Percentiles rank a stretch among this genome's conserved stretches.
These are phyloP conservation scores for Globisporangium orthogonon DNA, from an alignment of 352 stramenopile genomes.

Conservation along the genomic window DNA sequence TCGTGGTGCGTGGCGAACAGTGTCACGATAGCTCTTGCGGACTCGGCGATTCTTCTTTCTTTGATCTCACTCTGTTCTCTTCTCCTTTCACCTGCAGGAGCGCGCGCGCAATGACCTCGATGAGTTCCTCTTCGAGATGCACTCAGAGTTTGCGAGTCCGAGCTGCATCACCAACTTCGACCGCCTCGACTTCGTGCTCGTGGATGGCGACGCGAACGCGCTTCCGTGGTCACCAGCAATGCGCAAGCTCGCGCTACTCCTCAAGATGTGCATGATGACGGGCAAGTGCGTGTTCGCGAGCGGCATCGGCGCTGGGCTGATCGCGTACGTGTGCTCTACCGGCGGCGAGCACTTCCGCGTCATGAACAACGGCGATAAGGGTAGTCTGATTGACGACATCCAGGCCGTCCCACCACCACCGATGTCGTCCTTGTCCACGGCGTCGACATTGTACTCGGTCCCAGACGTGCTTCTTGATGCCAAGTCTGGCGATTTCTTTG, in stretches of 20 bases:
- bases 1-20: constrained; percentile 33
- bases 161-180: constrained; percentile 74
- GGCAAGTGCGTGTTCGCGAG: constrained; percentile 76
- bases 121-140: constrained; percentile 71
- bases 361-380: constrained; percentile 58
- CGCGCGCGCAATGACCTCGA: constrained; percentile 52
- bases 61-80: background rate
- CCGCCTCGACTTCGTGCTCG: constrained; percentile 73
- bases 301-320: constrained; percentile 42
- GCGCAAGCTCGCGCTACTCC: constrained; percentile 52
- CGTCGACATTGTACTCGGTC: background rate
- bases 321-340: constrained; percentile 70
- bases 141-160: constrained; percentile 60
- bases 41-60: background rate
- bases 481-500: constrained; percentile 69
- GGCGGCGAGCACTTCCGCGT: constrained; percentile 53
- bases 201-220: constrained; percentile 59
- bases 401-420: constrained; percentile 29
- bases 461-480: constrained; percentile 59
- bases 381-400: constrained; percentile 33
- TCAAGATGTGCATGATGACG: constrained; percentile 88
- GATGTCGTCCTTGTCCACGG: background rate
- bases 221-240: constrained; percentile 53
- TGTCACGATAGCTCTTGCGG: background rate
- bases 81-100: constrained; percentile 26